Base-by-base conservation (phyloP, 2,329 filamentous ascomycete genomes). In the Aspergillus eucalypticola region DNA sequence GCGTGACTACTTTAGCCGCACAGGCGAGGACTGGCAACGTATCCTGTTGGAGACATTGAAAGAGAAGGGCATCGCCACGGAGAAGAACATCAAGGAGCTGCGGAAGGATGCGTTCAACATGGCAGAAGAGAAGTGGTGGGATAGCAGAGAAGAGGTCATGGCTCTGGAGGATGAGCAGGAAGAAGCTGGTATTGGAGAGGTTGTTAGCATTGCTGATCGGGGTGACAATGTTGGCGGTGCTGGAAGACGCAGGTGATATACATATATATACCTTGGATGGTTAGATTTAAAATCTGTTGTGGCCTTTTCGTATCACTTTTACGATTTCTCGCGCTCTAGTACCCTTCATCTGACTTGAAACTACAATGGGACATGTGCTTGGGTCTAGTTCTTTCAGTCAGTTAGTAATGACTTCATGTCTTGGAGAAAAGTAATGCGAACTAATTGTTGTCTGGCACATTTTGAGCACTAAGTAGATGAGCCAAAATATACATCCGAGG, bases 41-140 rank as follows among this genome's bases (percentile, higher is more conserved):
- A 80, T 93, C 13, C 82, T 96, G 39, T 87, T 97, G 79, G 89
- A 89, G 1, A 88, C 85, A 65, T 79, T 95, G 60, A 85, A 88
- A 62, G 88, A 86, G 79, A 88, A 88, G 75, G 85, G 85, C 35
- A 80, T 86, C 48, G 68, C 65, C 1, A 66, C 69, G 2, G 76
- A 86, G 42, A 83, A 91, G 65, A 83, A 86, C 0, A 81, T 96
- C 71, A 99, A 99, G 81, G 95, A 98, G 80, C 88, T 98, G 70
- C 92, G 96, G 75, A 90, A 93, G 70, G 88, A 87, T 73, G 95
- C 92, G 1, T 99, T 97, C 74, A 89, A 92, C 72, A 84, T 92
- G 65, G 93, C 93, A 42, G 95, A 99, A 77, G 90, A 93, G 79
- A 96, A 96, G 76, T 99, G 95, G 95, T 99, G 95, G 95, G 95